Percentiles rank a stretch among this genome's conserved stretches.
Conservation (phyloP, 495 filamentous ascomycete species). For the Amorphotheca resinae region DNA sequence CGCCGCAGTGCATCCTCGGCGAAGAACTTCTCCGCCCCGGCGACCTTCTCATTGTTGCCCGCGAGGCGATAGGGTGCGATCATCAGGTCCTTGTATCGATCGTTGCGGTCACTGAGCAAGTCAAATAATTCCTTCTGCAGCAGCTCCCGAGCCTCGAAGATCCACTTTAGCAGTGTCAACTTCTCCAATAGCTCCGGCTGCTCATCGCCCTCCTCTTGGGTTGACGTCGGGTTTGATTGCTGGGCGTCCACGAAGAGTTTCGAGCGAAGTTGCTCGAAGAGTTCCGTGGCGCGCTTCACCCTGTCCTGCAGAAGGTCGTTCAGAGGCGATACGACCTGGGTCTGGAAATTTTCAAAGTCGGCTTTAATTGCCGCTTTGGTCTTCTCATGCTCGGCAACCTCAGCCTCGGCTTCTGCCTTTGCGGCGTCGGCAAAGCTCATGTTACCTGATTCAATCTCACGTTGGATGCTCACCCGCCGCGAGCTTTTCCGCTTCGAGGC, state of each 20-base stretch:
- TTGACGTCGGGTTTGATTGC: slow-evolving; percentile 59
- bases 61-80: slow-evolving; percentile 65
- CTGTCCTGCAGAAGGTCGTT: slow-evolving; percentile 58
- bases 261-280: slow-evolving; percentile 58
- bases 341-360: slow-evolving; percentile 68
- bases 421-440: slow-evolving; percentile 75
- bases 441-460: slow-evolving; percentile 57
- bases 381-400: slow-evolving; percentile 47
- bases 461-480: slow-evolving; percentile 50
- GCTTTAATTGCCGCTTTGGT: slow-evolving; percentile 51
- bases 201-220: slow-evolving; percentile 90
- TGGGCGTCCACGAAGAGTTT: slow-evolving; percentile 64
- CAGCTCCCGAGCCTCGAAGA: slow-evolving; percentile 84
- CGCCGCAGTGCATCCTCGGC: slow-evolving; percentile 59
- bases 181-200: slow-evolving; percentile 90
- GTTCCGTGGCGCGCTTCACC: slow-evolving; percentile 46
- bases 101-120: slow-evolving; percentile 68
- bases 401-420: slow-evolving; percentile 52
- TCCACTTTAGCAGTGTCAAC: slow-evolving; percentile 90
- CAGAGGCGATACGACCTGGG: slow-evolving; percentile 60
- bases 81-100: slow-evolving; percentile 71
- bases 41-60: slow-evolving; percentile 58
- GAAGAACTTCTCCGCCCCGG: slow-evolving; percentile 71
- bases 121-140: slow-evolving; percentile 77
- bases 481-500: slow-evolving; percentile 31